phyloP scores from a whole-genome alignment of 2,329 filamentous ascomycete genomes.

The Colletotrichum costaricense region DNA sequence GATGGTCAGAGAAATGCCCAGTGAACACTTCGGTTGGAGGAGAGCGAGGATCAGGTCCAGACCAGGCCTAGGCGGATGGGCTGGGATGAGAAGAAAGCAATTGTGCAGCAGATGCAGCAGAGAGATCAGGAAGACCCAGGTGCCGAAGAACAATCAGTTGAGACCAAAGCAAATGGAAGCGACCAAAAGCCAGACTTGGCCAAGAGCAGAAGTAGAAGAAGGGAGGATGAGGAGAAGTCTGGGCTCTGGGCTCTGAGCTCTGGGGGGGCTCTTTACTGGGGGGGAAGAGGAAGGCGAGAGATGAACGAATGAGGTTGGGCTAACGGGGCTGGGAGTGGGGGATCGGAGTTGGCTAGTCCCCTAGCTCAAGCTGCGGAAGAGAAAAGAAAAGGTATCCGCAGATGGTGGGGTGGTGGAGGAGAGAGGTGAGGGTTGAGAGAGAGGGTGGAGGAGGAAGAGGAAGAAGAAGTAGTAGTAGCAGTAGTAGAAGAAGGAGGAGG shows the following conservation, averaged over 20 bases:
- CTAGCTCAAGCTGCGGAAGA: neutral
- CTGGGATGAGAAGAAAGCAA: slow-evolving; percentile 1
- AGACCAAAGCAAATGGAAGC: slow-evolving; percentile 1
- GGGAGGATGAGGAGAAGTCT: neutral
- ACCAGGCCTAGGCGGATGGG: neutral
- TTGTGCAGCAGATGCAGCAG: neutral
- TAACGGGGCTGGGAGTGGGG: neutral
- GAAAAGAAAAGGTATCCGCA: neutral
- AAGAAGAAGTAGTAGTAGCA: neutral
- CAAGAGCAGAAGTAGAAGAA: neutral
- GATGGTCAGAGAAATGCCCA: neutral
- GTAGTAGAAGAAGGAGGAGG: neutral
- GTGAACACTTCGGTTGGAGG: neutral
- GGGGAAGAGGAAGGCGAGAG: no score
- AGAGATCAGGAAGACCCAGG: neutral
- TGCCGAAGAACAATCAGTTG: neutral
- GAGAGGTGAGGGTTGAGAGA: no score
- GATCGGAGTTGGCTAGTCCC: neutral
- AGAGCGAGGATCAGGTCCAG: neutral
- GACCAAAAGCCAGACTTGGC: neutral
- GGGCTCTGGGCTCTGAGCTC: no score
- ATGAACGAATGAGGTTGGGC: neutral
- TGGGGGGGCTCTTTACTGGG: no score
- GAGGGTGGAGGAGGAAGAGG: neutral
- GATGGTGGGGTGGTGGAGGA: neutral